phyloP scores from a whole-genome alignment of 768 basidiomycete genomes.

The Suillus variegatus region DNA sequence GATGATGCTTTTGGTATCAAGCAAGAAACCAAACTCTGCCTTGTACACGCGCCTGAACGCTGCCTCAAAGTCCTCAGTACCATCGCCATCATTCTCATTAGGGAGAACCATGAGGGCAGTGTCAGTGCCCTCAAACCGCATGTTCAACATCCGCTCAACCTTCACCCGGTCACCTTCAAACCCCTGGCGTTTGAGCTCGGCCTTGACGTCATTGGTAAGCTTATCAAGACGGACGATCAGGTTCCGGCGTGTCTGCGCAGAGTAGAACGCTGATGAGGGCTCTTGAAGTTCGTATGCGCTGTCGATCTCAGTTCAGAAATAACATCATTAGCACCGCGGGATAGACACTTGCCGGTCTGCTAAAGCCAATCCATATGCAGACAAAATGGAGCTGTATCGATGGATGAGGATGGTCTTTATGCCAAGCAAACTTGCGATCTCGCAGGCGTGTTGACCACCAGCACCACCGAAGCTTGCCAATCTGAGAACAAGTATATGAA shows the following conservation, averaged over 20 bases:
- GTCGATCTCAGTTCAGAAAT: slow-evolving; percentile 2
- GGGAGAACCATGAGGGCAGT: slow-evolving; percentile 89
- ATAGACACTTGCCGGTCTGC: slow-evolving; percentile 62
- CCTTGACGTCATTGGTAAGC: slow-evolving; percentile 59
- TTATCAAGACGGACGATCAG: slow-evolving; percentile 71
- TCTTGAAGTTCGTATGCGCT: slow-evolving; percentile 90
- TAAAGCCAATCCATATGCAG: slow-evolving; percentile 91
- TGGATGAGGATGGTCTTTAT: slow-evolving; percentile 89
- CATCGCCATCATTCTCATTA: slow-evolving; percentile 47
- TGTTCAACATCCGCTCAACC: slow-evolving; percentile 83
- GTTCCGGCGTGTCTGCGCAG: slow-evolving; percentile 50
- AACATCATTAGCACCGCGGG: background rate
- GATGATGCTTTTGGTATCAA: slow-evolving; percentile 80
- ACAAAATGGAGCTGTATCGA: slow-evolving; percentile 89
- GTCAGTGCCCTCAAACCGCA: slow-evolving; percentile 93
- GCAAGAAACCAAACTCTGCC: slow-evolving; percentile 87
- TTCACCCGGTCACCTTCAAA: slow-evolving; percentile 73
- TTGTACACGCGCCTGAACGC: slow-evolving; percentile 84
- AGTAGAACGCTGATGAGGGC: slow-evolving; percentile 82
- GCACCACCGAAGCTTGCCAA: slow-evolving; percentile 88
- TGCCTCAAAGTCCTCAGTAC: slow-evolving; percentile 69
- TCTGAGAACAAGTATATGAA: slow-evolving; percentile 35
- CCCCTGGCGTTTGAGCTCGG: slow-evolving; percentile 77
- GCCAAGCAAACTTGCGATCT: slow-evolving; percentile 83
- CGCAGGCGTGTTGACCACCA: slow-evolving; percentile 91